Evolutionary conservation across 2,329 filamentous ascomycete species (phyloP).

Genomic region (Cladorrhinum sp.): DNA sequence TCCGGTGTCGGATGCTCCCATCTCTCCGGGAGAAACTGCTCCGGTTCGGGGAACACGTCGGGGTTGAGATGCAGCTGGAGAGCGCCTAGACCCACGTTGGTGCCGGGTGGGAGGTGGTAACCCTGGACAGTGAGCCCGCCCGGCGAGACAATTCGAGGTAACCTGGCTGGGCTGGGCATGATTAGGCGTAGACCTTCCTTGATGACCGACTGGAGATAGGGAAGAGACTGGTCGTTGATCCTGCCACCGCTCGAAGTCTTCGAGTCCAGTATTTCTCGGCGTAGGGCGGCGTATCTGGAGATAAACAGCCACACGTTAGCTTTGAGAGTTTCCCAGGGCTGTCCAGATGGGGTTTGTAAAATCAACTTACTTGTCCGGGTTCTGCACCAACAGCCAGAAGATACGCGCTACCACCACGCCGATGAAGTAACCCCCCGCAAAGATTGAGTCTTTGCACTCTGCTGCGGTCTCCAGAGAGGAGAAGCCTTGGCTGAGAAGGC

Average conservation of each 20-base stretch:
- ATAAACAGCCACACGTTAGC: constrained; percentile 3
- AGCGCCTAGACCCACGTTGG: not conserved
- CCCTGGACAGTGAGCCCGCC: not conserved
- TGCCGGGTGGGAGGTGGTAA: constrained; percentile 2
- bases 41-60: constrained; percentile 1
- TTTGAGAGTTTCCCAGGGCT: not conserved
- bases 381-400: not conserved
- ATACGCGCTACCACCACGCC: constrained; percentile 5
- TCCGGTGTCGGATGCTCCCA: constrained; percentile 3
- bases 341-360: not conserved
- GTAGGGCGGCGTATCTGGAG: constrained; percentile 7
- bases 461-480: not conserved
- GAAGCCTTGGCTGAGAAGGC: not conserved
- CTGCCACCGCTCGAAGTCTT: not conserved
- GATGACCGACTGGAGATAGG: constrained; percentile 5
- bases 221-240: not conserved
- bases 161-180: constrained; percentile 1
- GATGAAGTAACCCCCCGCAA: constrained; percentile 4
- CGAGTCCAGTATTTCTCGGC: not conserved
- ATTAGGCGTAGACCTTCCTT: constrained; percentile 4
- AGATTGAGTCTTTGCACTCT: constrained; percentile 7
- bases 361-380: not conserved
- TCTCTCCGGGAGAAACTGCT: constrained; percentile 1
- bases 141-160: not conserved
- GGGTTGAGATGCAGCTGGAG: not conserved